phyloP scores from a whole-genome alignment of 1,284 basidiomycete species.

The Pseudomicrostroma phylloplanum region DNA sequence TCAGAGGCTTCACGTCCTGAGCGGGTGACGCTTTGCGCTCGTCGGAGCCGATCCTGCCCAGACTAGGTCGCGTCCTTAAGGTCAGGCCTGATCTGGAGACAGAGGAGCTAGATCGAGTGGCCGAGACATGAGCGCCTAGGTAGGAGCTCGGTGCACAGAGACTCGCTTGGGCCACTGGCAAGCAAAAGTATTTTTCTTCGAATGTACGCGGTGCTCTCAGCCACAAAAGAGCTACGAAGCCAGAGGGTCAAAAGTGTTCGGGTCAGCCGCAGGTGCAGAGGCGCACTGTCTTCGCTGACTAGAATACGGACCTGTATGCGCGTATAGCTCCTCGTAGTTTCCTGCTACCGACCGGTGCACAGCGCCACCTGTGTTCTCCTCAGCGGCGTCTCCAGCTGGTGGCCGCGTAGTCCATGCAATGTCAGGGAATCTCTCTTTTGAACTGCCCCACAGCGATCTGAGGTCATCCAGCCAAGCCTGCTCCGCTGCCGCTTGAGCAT shows the following conservation, averaged over 20 bases:
- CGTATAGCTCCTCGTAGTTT: background rate
- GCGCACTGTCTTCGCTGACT: background rate
- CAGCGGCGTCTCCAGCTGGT: slow-evolving; percentile 7
- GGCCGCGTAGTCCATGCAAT: slow-evolving; percentile 34
- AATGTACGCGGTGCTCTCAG: too few relatives aligned
- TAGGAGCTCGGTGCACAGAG: background rate
- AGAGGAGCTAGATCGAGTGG: background rate
- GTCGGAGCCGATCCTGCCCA: slow-evolving; percentile 17
- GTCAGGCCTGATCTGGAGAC: background rate
- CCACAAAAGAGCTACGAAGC: too few relatives aligned
- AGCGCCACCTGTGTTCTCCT: slow-evolving; percentile 85
- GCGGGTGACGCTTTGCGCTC: slow-evolving; percentile 20
- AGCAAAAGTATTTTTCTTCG: background rate
- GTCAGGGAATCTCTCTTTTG: slow-evolving; percentile 36
- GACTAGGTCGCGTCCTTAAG: slow-evolving; percentile 10
- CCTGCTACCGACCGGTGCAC: background rate
- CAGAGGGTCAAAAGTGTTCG: too few relatives aligned
- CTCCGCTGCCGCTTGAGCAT: slow-evolving; percentile 17
- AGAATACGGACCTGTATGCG: background rate
- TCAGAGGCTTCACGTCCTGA: slow-evolving; percentile 31
- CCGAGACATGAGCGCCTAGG: background rate
- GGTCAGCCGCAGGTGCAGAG: background rate
- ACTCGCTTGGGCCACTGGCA: slow-evolving; percentile 4
- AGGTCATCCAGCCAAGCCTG: slow-evolving; percentile 32
- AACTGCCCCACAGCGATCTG: slow-evolving; percentile 22